These are phyloP conservation scores for Saprolegnia parasitica DNA, from an alignment of 352 stramenopile species.

Conservation along the genomic window DNA sequence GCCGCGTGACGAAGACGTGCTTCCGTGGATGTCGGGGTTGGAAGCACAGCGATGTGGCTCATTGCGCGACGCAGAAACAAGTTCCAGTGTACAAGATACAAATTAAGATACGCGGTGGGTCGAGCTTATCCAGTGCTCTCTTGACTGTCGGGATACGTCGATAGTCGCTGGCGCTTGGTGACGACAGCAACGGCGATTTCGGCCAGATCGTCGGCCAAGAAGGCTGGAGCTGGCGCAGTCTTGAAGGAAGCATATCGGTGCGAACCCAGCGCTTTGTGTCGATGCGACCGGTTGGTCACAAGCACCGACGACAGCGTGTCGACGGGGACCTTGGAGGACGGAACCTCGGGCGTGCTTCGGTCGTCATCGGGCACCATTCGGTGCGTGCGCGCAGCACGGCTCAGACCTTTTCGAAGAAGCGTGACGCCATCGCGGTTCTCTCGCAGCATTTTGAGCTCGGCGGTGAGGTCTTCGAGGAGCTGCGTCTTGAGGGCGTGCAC, in stretches of 20 bases:
- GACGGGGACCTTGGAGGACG: not conserved
- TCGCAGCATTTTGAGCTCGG: conserved; percentile 10
- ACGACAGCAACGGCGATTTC: conserved; percentile 4
- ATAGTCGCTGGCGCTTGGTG: not conserved
- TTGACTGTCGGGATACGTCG: too few relatives aligned
- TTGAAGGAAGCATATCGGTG: conserved; percentile 6
- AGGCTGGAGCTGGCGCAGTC: not conserved
- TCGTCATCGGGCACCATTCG: not conserved
- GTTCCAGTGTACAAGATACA: too few relatives aligned
- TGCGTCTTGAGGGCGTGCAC: not conserved
- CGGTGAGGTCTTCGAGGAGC: conserved; percentile 16
- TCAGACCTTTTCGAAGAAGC: conserved; percentile 12
- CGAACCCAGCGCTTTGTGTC: not conserved
- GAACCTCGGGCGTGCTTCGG: not conserved
- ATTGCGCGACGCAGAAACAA: too few relatives aligned
- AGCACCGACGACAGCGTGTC: not conserved
- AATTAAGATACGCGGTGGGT: too few relatives aligned
- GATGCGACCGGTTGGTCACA: not conserved
- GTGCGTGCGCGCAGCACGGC: not conserved
- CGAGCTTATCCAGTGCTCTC: too few relatives aligned
- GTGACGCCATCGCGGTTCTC: conserved; percentile 25
- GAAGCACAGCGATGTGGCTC: too few relatives aligned
- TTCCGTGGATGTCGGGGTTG: too few relatives aligned
- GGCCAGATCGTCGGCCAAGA: not conserved
- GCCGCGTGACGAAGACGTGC: too few relatives aligned